phyloP scores from a whole-genome alignment of 768 basidiomycete genomes.

The Russula compacta region DNA sequence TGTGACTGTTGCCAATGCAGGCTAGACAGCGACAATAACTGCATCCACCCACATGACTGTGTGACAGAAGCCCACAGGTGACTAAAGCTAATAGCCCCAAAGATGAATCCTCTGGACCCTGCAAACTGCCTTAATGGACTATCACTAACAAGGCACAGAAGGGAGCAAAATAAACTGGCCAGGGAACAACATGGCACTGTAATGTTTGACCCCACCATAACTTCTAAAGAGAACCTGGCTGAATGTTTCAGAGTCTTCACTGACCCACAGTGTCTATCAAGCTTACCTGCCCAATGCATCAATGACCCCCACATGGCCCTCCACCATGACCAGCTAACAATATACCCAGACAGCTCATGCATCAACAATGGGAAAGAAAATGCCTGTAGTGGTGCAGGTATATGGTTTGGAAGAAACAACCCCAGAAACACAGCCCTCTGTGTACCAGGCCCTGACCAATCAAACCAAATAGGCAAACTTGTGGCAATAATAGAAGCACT shows the following conservation, averaged over 20 bases:
- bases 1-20: too few species aligned
- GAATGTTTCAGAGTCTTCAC: too few species aligned
- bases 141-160: too few species aligned
- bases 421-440: neutral
- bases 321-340: neutral
- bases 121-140: neutral
- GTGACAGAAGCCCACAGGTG: too few species aligned
- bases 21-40: too few species aligned
- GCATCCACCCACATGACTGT: too few species aligned
- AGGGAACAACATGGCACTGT: too few species aligned
- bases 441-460: neutral
- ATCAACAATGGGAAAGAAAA: neutral
- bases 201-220: too few species aligned
- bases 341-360: neutral
- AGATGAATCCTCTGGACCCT: too few species aligned
- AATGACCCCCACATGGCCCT: fast-evolving
- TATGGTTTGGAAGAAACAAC: neutral
- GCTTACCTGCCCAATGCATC: neutral
- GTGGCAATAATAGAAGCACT: neutral
- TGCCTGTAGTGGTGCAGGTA: neutral
- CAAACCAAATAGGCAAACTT: neutral
- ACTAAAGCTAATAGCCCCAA: too few species aligned
- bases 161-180: too few species aligned
- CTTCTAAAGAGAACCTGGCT: too few species aligned
- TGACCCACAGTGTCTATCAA: neutral